Evolutionary conservation across 2,329 filamentous ascomycete genomes (phyloP).

Genomic region (Fusarium keratoplasticum): DNA sequence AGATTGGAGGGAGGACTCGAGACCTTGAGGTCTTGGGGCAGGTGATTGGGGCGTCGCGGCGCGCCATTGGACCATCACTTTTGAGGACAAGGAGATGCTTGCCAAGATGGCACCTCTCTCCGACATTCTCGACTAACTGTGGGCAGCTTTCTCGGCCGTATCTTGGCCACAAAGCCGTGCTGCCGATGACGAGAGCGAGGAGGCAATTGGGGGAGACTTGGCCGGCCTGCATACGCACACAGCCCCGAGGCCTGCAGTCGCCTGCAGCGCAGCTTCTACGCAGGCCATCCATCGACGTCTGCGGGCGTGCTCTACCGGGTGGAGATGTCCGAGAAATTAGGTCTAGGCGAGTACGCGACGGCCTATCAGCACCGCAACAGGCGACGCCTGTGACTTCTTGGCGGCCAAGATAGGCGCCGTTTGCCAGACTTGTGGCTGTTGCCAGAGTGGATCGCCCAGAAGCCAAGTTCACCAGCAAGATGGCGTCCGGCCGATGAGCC

Average conservation of each 20-base stretch:
- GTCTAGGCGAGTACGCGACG: conserved; percentile 26
- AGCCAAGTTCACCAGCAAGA: conserved; percentile 35
- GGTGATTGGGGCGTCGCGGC: neutral
- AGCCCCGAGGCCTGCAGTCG: conserved; percentile 31
- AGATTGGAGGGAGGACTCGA: conserved; percentile 24
- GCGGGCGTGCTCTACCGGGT: conserved; percentile 29
- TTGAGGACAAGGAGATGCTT: conserved; percentile 13
- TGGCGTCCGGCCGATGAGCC: conserved; percentile 34
- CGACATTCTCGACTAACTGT: conserved; percentile 26
- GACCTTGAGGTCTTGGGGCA: neutral
- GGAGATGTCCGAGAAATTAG: conserved; percentile 25
- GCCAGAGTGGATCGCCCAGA: conserved; percentile 35
- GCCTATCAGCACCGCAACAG: conserved; percentile 37
- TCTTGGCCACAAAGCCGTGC: conserved; percentile 29
- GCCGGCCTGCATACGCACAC: conserved; percentile 28
- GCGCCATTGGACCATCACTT: conserved; percentile 32
- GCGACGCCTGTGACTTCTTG: conserved; percentile 28
- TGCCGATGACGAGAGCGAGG: conserved; percentile 28
- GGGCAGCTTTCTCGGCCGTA: conserved; percentile 27
- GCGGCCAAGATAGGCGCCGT: conserved; percentile 36
- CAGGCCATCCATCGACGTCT: conserved; percentile 24
- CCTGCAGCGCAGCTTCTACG: conserved; percentile 26
- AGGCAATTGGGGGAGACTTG: conserved; percentile 14
- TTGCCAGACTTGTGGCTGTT: conserved; percentile 41
- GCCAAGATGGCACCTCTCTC: conserved; percentile 25